Percentiles rank a stretch among this genome's conserved stretches.
phyloP scores from a whole-genome alignment of 257 asterid species.

The Knoxia roxburghii region DNA sequence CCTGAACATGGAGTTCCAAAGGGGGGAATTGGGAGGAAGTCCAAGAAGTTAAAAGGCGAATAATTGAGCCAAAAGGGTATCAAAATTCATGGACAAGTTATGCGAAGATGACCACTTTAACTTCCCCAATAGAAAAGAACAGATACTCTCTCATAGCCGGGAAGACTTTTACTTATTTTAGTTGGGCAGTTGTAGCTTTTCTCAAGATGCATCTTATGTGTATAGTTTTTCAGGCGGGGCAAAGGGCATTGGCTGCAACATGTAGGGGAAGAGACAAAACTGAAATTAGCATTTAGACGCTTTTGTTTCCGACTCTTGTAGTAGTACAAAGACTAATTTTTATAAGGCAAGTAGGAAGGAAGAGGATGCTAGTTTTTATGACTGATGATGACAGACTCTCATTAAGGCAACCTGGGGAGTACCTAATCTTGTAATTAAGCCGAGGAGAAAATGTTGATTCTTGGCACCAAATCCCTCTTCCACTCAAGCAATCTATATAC shows the following conservation, averaged over 20 bases:
- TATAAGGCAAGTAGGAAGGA: constrained; percentile 9
- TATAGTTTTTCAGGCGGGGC: not conserved
- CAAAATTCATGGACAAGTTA: not conserved
- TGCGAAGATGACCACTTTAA: not conserved
- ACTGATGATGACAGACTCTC: constrained; percentile 23
- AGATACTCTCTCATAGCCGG: not conserved
- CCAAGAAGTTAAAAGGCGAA: not conserved
- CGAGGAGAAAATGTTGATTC: constrained; percentile 22
- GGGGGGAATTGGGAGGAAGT: not conserved
- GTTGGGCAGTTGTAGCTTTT: not conserved
- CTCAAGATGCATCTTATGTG: no score
- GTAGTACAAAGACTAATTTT: not conserved
- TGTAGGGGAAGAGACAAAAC: constrained; percentile 7
- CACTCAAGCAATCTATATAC: constrained; percentile 23
- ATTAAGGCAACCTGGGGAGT: constrained; percentile 41
- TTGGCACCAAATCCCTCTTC: constrained; percentile 34
- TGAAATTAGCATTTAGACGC: not conserved
- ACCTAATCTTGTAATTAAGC: constrained; percentile 28
- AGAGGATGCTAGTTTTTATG: constrained; percentile 16
- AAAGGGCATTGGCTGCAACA: constrained; percentile 6
- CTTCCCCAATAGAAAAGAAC: not conserved
- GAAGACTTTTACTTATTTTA: not conserved
- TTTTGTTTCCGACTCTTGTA: not conserved
- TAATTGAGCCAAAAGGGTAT: not conserved
- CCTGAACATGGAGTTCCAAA: not conserved